Percentiles rank a stretch among this genome's conserved stretches.
These are phyloP conservation scores for Mrakiaceae sp. DNA, from an alignment of 1,284 basidiomycete species.

Conservation along the genomic window DNA sequence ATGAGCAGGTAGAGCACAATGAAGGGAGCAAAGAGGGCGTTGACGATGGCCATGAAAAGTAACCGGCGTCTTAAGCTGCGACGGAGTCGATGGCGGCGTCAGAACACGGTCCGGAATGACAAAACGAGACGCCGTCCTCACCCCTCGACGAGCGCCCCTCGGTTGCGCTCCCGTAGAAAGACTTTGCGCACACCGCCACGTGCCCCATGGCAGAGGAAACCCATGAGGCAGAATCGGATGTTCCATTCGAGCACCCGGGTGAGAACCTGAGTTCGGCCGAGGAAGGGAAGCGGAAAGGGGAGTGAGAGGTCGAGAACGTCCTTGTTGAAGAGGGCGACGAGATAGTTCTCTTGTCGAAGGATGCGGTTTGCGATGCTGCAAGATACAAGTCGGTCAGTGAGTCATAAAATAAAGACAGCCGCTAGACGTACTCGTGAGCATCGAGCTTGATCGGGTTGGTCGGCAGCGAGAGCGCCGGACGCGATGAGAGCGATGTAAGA, in stretches of 20 bases:
- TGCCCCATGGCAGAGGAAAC: slow-evolving; percentile 71
- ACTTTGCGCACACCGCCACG: slow-evolving; percentile 73
- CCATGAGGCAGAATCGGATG: slow-evolving; percentile 83
- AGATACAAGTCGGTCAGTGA: not conserved
- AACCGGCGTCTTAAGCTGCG: slow-evolving; percentile 68
- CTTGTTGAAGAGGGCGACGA: slow-evolving; percentile 96
- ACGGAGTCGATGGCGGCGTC: not conserved
- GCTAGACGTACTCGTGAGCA: slow-evolving; percentile 60
- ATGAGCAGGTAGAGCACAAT: slow-evolving; percentile 93
- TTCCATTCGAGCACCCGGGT: slow-evolving; percentile 95
- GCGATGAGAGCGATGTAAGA: slow-evolving; percentile 57
- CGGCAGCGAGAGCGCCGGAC: slow-evolving; percentile 33
- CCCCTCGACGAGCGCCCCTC: slow-evolving; percentile 69
- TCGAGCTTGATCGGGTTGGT: slow-evolving; percentile 56
- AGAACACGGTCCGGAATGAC: slow-evolving; percentile 1
- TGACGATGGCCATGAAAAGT: slow-evolving; percentile 90
- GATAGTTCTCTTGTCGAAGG: slow-evolving; percentile 93
- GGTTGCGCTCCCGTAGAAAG: slow-evolving; percentile 74
- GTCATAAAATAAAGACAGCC: not conserved
- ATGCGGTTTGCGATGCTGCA: slow-evolving; percentile 75
- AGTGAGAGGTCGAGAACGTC: slow-evolving; percentile 79
- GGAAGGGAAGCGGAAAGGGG: slow-evolving; percentile 36
- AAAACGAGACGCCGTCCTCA: slow-evolving; percentile 34
- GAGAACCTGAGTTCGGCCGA: slow-evolving; percentile 53
- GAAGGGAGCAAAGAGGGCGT: slow-evolving; percentile 89